These are phyloP conservation scores for Colletotrichum cuscutae DNA, from an alignment of 2,329 filamentous ascomycete species.

Conservation along the genomic window DNA sequence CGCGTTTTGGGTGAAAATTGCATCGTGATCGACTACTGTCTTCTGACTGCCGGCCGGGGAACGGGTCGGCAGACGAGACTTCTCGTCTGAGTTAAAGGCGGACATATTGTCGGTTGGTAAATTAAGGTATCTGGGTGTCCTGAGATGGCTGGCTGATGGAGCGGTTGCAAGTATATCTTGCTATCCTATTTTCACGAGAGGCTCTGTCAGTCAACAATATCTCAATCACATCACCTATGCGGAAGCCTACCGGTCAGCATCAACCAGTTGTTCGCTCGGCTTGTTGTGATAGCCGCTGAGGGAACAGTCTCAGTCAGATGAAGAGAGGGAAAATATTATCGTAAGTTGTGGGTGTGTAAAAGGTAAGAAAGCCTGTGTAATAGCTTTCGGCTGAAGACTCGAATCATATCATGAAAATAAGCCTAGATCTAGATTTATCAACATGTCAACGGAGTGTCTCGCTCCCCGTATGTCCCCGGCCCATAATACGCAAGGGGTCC, in stretches of 20 bases:
- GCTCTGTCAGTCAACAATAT: neutral
- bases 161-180: conserved; percentile 27
- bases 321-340: neutral
- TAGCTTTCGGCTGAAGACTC: neutral
- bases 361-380: neutral
- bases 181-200: neutral
- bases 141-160: conserved; percentile 24
- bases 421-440: conserved; percentile 26
- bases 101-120: conserved; percentile 13
- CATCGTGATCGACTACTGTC: conserved; percentile 28
- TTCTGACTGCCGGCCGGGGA: conserved; percentile 33
- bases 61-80: neutral
- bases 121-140: neutral
- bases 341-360: neutral
- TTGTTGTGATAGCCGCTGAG: neutral
- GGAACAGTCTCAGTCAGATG: neutral
- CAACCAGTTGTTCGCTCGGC: conserved; percentile 25
- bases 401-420: neutral
- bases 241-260: conserved; percentile 24
- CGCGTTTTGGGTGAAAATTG: neutral
- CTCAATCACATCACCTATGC: neutral
- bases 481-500: conserved; percentile 26
- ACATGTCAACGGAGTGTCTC: conserved; percentile 12
- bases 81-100: conserved; percentile 12
- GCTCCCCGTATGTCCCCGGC: conserved; percentile 16